Percentiles rank a stretch among this genome's conserved stretches.
Conservation (phyloP, 2,329 filamentous ascomycete species). For the Canariomyces notabilis region DNA sequence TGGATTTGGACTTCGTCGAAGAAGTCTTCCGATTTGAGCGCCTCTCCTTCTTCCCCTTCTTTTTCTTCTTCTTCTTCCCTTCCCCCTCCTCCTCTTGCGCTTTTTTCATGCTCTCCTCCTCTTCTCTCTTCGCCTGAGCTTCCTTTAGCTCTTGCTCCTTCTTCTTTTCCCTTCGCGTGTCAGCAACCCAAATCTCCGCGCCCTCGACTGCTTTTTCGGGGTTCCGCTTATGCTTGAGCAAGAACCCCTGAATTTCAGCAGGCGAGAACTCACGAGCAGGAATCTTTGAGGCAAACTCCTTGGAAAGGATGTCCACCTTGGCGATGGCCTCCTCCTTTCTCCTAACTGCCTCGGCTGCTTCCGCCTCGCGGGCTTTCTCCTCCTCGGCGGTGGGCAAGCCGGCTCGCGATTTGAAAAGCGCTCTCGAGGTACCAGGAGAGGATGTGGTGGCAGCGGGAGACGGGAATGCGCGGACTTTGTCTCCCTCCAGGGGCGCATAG, state of each 20-base stretch:
- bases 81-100: constrained; percentile 32
- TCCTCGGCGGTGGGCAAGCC: constrained; percentile 7
- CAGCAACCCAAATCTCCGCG: constrained; percentile 45
- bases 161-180: constrained; percentile 45
- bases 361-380: constrained; percentile 22
- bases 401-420: constrained; percentile 5
- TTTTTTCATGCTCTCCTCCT: constrained; percentile 35
- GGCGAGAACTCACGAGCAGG: constrained; percentile 54
- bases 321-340: constrained; percentile 33
- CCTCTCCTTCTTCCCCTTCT: constrained; percentile 24
- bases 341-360: constrained; percentile 28
- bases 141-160: too few species aligned
- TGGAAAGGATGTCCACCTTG: constrained; percentile 42
- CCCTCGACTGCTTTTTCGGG: constrained; percentile 44
- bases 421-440: constrained; percentile 1
- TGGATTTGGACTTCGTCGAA: constrained; percentile 12
- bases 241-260: constrained; percentile 55
- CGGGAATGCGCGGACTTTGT: constrained; percentile 29
- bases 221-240: constrained; percentile 52
- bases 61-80: constrained; percentile 29
- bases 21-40: constrained; percentile 14
- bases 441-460: background rate
- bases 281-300: constrained; percentile 45
- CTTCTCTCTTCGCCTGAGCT: constrained; percentile 38
- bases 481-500: constrained; percentile 48